phyloP scores from a whole-genome alignment of 2,329 filamentous ascomycete species.

The Cladosporium cucumerinum region DNA sequence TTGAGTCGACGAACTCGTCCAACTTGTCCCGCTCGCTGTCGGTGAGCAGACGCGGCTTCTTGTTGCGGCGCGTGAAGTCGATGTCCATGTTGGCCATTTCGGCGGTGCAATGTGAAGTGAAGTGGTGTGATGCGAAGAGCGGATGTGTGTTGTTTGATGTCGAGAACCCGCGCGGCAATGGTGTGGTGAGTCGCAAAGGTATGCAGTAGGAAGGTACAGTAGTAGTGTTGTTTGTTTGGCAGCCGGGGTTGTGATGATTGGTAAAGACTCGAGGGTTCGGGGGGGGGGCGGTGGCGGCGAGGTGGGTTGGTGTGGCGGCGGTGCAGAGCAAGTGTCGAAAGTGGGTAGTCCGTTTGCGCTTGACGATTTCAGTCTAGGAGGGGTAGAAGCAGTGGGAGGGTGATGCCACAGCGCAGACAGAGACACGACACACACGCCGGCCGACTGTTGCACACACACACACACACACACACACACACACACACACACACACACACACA shows the following conservation, averaged over 20 bases:
- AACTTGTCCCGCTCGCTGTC: constrained; percentile 78
- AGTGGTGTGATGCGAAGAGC: background rate
- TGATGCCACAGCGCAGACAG: background rate
- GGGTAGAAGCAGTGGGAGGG: constrained; percentile 2
- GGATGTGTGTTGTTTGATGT: background rate
- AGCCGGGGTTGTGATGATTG: constrained; percentile 1
- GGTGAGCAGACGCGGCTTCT: constrained; percentile 73
- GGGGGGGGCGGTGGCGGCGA: background rate
- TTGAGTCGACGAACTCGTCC: constrained; percentile 87
- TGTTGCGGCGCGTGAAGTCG: constrained; percentile 82
- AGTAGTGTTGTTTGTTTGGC: constrained; percentile 9
- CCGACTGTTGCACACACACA: background rate
- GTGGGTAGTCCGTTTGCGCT: constrained; percentile 4
- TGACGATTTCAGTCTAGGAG: constrained; percentile 3
- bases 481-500: too few species aligned
- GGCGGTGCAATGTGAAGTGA: background rate
- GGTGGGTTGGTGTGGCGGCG: constrained; percentile 6
- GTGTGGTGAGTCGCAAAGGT: background rate
- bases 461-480: too few species aligned
- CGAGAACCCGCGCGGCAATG: background rate
- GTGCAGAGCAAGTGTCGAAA: background rate
- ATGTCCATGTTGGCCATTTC: constrained; percentile 53
- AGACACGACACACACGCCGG: too few species aligned
- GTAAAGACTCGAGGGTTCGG: background rate
- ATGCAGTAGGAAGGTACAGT: background rate